Conservation (phyloP, 139 green algal species). For the Nannochloris sp. region DNA sequence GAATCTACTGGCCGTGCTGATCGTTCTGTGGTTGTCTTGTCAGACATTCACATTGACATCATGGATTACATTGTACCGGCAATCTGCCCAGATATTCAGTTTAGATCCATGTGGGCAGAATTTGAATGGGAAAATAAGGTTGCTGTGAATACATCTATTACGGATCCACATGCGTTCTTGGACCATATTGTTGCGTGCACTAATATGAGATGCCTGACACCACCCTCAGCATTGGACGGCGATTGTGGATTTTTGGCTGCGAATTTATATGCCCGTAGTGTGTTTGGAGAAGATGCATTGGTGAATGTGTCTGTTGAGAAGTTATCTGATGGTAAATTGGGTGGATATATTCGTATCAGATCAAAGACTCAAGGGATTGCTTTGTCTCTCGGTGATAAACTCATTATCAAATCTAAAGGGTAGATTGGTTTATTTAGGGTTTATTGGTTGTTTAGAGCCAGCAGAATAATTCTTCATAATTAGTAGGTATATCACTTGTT, state of each 20-base stretch:
- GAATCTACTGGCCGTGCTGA: conserved; percentile 67
- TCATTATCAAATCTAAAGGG: conserved; percentile 95
- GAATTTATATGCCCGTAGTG: conserved; percentile 90
- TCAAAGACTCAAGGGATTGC: conserved; percentile 82
- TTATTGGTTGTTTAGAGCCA: too few relatives aligned
- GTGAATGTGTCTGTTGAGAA: conserved; percentile 97
- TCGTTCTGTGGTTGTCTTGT: conserved; percentile 89
- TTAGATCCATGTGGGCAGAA: conserved; percentile 97
- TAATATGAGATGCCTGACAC: conserved; percentile 97
- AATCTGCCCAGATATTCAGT: conserved; percentile 68
- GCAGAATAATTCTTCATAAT: too few relatives aligned
- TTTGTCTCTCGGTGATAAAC: conserved; percentile 94
- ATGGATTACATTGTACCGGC: conserved; percentile 99
- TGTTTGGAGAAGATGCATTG: conserved; percentile 98
- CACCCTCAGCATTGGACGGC: conserved; percentile 74
- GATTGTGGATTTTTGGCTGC: conserved; percentile 91
- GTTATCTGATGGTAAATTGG: conserved; percentile 72
- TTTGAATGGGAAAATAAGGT: conserved; percentile 99
- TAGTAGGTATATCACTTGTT: too few relatives aligned
- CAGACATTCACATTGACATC: conserved; percentile 99
- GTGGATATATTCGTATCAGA: conserved; percentile 91
- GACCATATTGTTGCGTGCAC: conserved; percentile 91
- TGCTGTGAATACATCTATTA: conserved; percentile 91
- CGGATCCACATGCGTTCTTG: conserved; percentile 78
- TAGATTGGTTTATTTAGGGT: not conserved